Evolutionary conservation across 176 grass and related monocot species (phyloP), one percentile per base, ranked within the genome.

Genomic region (Oryza nivara): DNA sequence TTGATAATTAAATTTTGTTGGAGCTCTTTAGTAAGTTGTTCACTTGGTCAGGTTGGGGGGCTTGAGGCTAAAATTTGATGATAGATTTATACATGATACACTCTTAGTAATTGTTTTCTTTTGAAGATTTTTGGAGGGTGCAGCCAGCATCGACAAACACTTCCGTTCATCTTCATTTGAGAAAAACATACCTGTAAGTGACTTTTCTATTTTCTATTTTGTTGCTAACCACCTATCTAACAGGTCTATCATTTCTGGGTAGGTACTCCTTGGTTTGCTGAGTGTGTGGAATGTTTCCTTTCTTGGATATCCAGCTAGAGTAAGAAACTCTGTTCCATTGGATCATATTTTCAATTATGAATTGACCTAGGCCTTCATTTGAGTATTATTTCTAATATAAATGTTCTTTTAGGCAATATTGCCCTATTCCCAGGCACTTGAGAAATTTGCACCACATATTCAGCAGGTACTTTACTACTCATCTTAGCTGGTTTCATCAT

Each of bases 221-320:
- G 72, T 77, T 79, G 43, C 63, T 43, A 81, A 70, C 14, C n/a
- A 80, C 74, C 75, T 12, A 23, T 70, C 47, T 91, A 69, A 87
- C 76, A 26, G 26, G 67, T 86, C 67, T 84, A 79, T 73, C 10
- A 41, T 63, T 81, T 90, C 22, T 81, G 74, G 22, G 14, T 73
- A 99, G 96, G 96, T 99, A 72, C 86, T 99, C 66, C 91, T 99
- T 88, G 96, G 96, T 85, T 94, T 99, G 86, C 65, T 99, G 75
- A 96, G 96, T 80, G 93, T 99, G 45, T 99, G 96, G 96, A 99
- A 99, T 89, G 96, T 91, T 88, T 92, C 90, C 46, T 99, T 99
- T 87, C 93, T 99, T 44, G 91, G 93, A 82, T 99, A 96, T 87
- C 91, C 93, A 30, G 89, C 96, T 32, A 96, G 96, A 81, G 96